These are phyloP conservation scores for Spathaspora jeffriesii DNA, from an alignment of 1,139 yeast species.

Conservation along the genomic window DNA sequence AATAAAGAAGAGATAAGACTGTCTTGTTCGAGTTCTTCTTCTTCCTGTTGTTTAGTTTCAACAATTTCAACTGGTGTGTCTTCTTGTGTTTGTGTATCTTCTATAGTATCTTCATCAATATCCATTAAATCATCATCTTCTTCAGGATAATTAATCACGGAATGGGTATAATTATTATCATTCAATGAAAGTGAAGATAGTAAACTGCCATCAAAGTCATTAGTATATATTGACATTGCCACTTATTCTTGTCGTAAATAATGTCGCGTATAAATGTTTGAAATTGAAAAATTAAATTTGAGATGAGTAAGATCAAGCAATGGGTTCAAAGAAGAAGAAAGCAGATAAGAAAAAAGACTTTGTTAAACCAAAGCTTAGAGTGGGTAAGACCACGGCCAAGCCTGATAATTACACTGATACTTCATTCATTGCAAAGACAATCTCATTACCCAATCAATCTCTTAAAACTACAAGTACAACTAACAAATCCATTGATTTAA, in stretches of 20 bases:
- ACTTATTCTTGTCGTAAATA: background rate
- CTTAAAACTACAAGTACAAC: constrained; percentile 15
- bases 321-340: constrained; percentile 62
- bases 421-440: constrained; percentile 75
- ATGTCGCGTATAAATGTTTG: background rate
- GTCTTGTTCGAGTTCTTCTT: constrained; percentile 5
- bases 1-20: constrained; percentile 14
- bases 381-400: constrained; percentile 78
- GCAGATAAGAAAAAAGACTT: constrained; percentile 75
- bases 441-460: constrained; percentile 62
- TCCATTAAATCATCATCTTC: constrained; percentile 15
- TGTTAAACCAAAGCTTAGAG: constrained; percentile 78
- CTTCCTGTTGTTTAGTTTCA: constrained; percentile 7
- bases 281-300: constrained; percentile 1
- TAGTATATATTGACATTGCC: background rate
- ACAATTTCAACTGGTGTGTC: background rate
- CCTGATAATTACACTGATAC: constrained; percentile 83
- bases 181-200: constrained; percentile 27
- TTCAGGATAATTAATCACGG: background rate
- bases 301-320: constrained; percentile 14
- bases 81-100: constrained; percentile 1
- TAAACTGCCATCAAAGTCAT: constrained; percentile 26
- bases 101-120: constrained; percentile 15
- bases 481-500: constrained; percentile 41
- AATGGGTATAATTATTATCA: constrained; percentile 13